Evolutionary conservation across 2,329 filamentous ascomycete genomes (phyloP).

Genomic region (Venturia nashicola): DNA sequence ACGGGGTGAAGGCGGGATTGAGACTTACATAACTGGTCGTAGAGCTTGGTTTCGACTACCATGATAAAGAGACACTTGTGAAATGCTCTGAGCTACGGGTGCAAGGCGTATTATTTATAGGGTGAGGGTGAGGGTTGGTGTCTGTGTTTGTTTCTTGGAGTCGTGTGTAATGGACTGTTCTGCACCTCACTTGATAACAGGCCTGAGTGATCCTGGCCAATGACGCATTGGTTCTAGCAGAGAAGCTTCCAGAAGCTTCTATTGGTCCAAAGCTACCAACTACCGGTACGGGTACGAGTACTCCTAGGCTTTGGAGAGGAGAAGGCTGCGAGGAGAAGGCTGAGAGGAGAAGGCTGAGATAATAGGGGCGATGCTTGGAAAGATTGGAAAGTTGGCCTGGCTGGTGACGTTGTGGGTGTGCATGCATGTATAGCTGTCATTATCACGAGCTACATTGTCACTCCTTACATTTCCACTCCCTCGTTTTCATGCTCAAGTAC

Average conservation of each 20-base stretch:
- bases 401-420: background rate
- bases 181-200: background rate
- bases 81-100: conserved; percentile 10
- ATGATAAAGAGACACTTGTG: conserved; percentile 38
- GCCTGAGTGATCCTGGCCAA: background rate
- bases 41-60: conserved; percentile 92
- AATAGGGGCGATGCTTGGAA: background rate
- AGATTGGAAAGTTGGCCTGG: background rate
- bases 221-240: conserved; percentile 8
- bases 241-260: conserved; percentile 27
- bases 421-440: too few species aligned
- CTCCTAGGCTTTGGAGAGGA: background rate
- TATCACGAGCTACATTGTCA: too few species aligned
- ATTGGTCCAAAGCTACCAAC: conserved; percentile 6
- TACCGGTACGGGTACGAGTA: too few species aligned
- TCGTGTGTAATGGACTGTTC: background rate
- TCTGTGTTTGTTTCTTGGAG: background rate
- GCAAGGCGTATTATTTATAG: background rate
- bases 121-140: background rate
- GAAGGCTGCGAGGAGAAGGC: background rate
- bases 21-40: conserved; percentile 58
- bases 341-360: background rate
- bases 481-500: background rate
- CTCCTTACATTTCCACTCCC: too few species aligned
- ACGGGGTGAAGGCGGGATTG: background rate